A percentile compares a stretch with the other conserved stretches of the same genome.
These are phyloP conservation scores for Hypoxylon sp. DNA, from an alignment of 2,329 filamentous ascomycete genomes.

Conservation along the genomic window DNA sequence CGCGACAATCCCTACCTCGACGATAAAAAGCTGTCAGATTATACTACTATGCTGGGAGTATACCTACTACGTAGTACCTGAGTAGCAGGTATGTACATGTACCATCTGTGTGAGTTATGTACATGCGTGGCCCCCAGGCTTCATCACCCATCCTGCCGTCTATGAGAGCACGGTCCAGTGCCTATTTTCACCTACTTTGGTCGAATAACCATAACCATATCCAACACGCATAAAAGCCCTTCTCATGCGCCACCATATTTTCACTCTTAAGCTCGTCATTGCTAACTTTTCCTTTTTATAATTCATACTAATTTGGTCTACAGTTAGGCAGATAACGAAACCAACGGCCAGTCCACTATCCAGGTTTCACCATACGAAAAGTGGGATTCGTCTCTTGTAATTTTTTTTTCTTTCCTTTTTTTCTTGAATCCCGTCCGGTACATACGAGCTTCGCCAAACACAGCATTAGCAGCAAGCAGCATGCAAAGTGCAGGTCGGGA, in stretches of 20 bases:
- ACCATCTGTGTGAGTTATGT: neutral
- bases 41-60: neutral
- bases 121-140: neutral
- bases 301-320: neutral
- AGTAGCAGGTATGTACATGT: too few relatives aligned
- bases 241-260: neutral
- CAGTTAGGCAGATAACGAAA: neutral
- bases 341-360: conserved; percentile 7
- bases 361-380: conserved; percentile 13
- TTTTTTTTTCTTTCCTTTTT: too few relatives aligned
- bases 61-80: too few relatives aligned
- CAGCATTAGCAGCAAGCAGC: conserved; percentile 6
- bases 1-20: conserved; percentile 26
- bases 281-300: neutral
- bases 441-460: conserved; percentile 24
- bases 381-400: conserved; percentile 19
- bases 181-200: neutral
- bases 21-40: neutral
- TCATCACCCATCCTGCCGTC: neutral
- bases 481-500: neutral
- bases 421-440: conserved; percentile 14
- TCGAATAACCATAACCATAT: neutral
- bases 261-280: neutral
- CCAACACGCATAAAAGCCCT: conserved; percentile 2
- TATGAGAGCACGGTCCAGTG: neutral